Conservation (phyloP, 2,329 filamentous ascomycete species). For the Aureobasidium lini region DNA sequence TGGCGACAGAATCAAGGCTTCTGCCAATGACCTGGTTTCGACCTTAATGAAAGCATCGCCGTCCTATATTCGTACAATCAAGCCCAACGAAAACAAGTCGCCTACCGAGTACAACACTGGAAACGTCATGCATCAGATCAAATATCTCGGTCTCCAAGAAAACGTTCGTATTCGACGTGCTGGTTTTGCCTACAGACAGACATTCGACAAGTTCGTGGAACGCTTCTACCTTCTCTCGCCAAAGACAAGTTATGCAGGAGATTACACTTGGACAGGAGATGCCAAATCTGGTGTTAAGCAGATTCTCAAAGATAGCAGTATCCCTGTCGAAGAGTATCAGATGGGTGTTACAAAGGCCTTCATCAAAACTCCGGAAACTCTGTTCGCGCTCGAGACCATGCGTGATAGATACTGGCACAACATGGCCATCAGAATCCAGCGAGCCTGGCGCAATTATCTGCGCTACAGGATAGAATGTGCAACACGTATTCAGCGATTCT, state of each 20-base stretch:
- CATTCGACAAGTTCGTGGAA: slow-evolving; percentile 96
- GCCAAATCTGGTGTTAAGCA: slow-evolving; percentile 80
- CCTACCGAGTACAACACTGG: slow-evolving; percentile 82
- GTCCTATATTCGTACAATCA: slow-evolving; percentile 97
- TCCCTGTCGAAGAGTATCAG: slow-evolving; percentile 91
- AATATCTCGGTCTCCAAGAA: slow-evolving; percentile 97
- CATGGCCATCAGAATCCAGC: slow-evolving; percentile 95
- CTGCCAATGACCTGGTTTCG: slow-evolving; percentile 88
- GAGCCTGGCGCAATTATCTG: slow-evolving; percentile 94
- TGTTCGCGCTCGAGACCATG: slow-evolving; percentile 97
- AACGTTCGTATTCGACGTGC: slow-evolving; percentile 96
- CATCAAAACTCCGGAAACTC: slow-evolving; percentile 93
- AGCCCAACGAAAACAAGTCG: slow-evolving; percentile 98
- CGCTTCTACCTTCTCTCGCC: slow-evolving; percentile 93
- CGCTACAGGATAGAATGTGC: slow-evolving; percentile 89
- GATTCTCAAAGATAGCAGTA: slow-evolving; percentile 93
- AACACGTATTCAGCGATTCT: slow-evolving; percentile 88
- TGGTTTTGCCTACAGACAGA: slow-evolving; percentile 93
- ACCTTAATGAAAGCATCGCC: slow-evolving; percentile 96
- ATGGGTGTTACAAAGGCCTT: slow-evolving; percentile 96
- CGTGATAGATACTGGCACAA: slow-evolving; percentile 98
- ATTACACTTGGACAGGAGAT: slow-evolving; percentile 92
- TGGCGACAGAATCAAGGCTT: slow-evolving; percentile 90
- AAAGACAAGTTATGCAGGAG: slow-evolving; percentile 90
- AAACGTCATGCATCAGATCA: slow-evolving; percentile 96